phyloP scores from a whole-genome alignment of 2,329 filamentous ascomycete species.

The Ceratocystis papillata region DNA sequence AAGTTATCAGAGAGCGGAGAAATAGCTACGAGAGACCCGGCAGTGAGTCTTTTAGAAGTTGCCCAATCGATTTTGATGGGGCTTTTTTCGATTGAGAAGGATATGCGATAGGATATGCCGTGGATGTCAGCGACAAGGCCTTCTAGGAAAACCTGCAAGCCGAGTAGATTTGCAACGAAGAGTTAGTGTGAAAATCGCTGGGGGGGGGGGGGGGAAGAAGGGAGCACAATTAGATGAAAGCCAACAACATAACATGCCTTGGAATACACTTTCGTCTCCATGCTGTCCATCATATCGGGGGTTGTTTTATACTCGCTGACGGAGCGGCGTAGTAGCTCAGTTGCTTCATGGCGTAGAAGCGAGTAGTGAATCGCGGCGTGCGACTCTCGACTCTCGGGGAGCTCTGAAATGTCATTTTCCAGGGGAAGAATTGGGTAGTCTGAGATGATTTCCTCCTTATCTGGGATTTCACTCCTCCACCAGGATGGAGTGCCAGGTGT shows the following conservation, averaged over 20 bases:
- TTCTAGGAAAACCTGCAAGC: conserved; percentile 50
- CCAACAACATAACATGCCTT: conserved; percentile 43
- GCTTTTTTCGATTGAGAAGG: conserved; percentile 57
- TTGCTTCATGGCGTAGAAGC: conserved; percentile 62
- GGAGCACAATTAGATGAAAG: not conserved
- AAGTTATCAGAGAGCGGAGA: conserved; percentile 51
- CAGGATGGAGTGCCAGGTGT: not conserved
- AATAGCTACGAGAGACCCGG: conserved; percentile 45
- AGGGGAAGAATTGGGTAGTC: conserved; percentile 32
- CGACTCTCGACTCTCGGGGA: conserved; percentile 49
- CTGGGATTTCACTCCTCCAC: conserved; percentile 43
- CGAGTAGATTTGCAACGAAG: not conserved
- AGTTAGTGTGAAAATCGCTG: not conserved
- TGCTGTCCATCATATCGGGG: conserved; percentile 47
- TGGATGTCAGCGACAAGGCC: conserved; percentile 52
- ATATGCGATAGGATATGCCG: conserved; percentile 56
- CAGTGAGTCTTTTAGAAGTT: conserved; percentile 41
- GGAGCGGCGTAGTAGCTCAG: conserved; percentile 57
- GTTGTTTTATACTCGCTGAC: conserved; percentile 45
- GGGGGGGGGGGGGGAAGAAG: not conserved
- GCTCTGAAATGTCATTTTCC: conserved; percentile 43
- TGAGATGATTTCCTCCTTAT: conserved; percentile 41
- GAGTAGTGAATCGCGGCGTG: conserved; percentile 68
- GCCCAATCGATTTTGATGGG: conserved; percentile 57
- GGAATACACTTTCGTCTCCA: conserved; percentile 55